Conservation (phyloP, 2,329 filamentous ascomycete species). For the Amauroascus verrucosus region DNA sequence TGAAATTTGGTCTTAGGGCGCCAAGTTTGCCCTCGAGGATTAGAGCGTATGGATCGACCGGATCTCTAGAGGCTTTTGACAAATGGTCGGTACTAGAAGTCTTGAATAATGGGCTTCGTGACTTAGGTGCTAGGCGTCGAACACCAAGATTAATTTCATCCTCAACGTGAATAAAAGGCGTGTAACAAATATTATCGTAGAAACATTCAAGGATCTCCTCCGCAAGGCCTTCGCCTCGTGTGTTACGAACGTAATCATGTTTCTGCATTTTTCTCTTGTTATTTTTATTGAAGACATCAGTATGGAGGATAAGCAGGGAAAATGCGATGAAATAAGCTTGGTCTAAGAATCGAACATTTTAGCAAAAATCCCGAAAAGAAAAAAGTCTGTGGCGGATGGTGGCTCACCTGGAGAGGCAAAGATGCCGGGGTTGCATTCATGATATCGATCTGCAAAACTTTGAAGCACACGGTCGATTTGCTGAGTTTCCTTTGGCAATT, state of each 20-base stretch:
- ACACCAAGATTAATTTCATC: constrained; percentile 68
- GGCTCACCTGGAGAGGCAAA: constrained; percentile 60
- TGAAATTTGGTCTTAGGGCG: constrained; percentile 68
- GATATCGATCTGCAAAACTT: constrained; percentile 89
- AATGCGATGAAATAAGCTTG: constrained; percentile 99
- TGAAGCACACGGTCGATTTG: constrained; percentile 93
- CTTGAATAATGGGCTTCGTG: constrained; percentile 60
- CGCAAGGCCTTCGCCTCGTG: constrained; percentile 79
- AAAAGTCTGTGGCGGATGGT: background rate
- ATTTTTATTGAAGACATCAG: constrained; percentile 99
- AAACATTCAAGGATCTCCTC: constrained; percentile 91
- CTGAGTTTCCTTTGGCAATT: constrained; percentile 92
- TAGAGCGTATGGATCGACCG: constrained; percentile 87
- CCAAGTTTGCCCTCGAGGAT: constrained; percentile 87
- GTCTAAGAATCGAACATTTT: constrained; percentile 39
- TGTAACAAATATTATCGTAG: constrained; percentile 98
- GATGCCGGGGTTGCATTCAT: constrained; percentile 96
- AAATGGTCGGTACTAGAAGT: constrained; percentile 54
- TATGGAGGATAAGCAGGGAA: constrained; percentile 89
- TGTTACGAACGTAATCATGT: constrained; percentile 88
- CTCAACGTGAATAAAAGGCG: constrained; percentile 94
- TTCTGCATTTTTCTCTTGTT: constrained; percentile 99
- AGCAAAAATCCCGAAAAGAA: background rate
- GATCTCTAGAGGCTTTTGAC: constrained; percentile 61
- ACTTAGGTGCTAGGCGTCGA: constrained; percentile 59